Conservation (phyloP, 352 stramenopile species). For the Pythium plurisporium region DNA sequence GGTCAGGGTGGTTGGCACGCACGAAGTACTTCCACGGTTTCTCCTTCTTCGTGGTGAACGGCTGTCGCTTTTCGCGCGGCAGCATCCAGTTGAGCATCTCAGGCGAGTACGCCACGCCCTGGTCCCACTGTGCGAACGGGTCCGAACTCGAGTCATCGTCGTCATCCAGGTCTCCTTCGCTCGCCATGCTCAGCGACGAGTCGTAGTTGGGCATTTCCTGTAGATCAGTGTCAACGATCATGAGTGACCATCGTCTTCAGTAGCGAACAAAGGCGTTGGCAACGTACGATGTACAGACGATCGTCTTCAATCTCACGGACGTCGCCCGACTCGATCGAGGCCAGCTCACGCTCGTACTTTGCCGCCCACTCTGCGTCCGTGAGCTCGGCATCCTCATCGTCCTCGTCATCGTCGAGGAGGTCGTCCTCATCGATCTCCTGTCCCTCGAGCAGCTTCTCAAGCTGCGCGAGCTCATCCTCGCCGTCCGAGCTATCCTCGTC, state of each 20-base stretch:
- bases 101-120: slow-evolving; percentile 56
- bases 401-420: slow-evolving; percentile 31
- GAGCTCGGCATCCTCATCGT: slow-evolving; percentile 39
- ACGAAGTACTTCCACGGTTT: slow-evolving; percentile 84
- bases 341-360: slow-evolving; percentile 65
- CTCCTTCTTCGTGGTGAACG: slow-evolving; percentile 44
- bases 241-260: neutral
- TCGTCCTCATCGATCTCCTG: slow-evolving; percentile 13
- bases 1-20: slow-evolving; percentile 62
- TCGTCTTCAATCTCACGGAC: slow-evolving; percentile 45
- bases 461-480: slow-evolving; percentile 29
- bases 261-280: neutral
- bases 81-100: slow-evolving; percentile 87
- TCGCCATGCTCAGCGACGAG: slow-evolving; percentile 45
- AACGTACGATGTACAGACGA: slow-evolving; percentile 58
- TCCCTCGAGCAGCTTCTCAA: slow-evolving; percentile 17
- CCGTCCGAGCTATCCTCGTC: neutral
- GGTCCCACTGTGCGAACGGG: slow-evolving; percentile 45
- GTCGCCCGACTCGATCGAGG: slow-evolving; percentile 43
- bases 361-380: slow-evolving; percentile 52
- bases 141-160: slow-evolving; percentile 27
- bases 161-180: slow-evolving; percentile 40
- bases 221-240: neutral
- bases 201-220: slow-evolving; percentile 72
- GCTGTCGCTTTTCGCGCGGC: slow-evolving; percentile 53